A percentile compares a stretch with the other conserved stretches of the same genome.
Evolutionary conservation across 2,329 filamentous ascomycete genomes (phyloP).

Genomic region (Trichothecium roseum): DNA sequence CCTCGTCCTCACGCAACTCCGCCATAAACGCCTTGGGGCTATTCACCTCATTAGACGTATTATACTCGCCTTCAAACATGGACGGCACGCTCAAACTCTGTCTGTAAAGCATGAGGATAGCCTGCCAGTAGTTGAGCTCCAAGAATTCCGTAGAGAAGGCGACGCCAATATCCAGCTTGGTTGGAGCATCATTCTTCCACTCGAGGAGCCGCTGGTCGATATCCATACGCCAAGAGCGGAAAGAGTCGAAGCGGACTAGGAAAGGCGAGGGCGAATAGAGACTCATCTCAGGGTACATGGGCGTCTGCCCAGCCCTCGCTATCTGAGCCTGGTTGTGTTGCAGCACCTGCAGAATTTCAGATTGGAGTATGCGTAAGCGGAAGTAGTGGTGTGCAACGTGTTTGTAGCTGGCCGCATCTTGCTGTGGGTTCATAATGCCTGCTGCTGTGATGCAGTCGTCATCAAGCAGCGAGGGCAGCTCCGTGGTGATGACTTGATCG

Average conservation of each 20-base stretch:
- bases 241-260: constrained; percentile 71
- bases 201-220: constrained; percentile 74
- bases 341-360: constrained; percentile 87
- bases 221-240: constrained; percentile 79
- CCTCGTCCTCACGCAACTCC: constrained; percentile 70
- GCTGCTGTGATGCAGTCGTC: constrained; percentile 77
- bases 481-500: constrained; percentile 93
- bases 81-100: constrained; percentile 82
- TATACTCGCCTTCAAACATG: constrained; percentile 71
- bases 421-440: constrained; percentile 56
- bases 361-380: constrained; percentile 77
- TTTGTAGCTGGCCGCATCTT: constrained; percentile 67
- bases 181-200: constrained; percentile 79
- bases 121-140: constrained; percentile 96
- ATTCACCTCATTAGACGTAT: constrained; percentile 53
- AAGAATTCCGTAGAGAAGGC: constrained; percentile 83
- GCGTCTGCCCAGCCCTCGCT: constrained; percentile 50
- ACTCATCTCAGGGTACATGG: constrained; percentile 61
- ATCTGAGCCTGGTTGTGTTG: constrained; percentile 85
- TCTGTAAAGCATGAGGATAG: constrained; percentile 88
- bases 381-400: constrained; percentile 88
- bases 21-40: constrained; percentile 46
- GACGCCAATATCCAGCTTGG: constrained; percentile 70
- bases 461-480: constrained; percentile 82
- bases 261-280: constrained; percentile 76